Conservation (phyloP, 371 early-diverging fungal genomes). For the Encephalitozoon intestinalis region DNA sequence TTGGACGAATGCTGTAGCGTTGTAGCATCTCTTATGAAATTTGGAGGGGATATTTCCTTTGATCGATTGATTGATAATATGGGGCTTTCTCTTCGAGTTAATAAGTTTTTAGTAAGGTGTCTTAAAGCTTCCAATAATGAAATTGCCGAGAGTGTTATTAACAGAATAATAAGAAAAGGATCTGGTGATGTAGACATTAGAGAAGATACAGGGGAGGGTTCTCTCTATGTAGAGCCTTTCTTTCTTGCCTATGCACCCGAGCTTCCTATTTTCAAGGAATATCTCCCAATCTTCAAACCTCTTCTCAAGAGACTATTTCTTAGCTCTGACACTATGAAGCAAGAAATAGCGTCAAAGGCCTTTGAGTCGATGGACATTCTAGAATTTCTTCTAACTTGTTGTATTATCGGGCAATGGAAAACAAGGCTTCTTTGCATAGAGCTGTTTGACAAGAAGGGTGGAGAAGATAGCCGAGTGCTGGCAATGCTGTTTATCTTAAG, state of each 20-base stretch:
- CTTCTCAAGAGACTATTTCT: constrained; percentile 29
- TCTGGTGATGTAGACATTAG: neutral
- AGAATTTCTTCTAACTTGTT: neutral
- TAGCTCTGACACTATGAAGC: neutral
- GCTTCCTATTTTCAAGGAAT: constrained; percentile 16
- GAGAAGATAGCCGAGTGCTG: neutral
- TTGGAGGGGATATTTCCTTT: neutral
- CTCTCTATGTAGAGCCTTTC: neutral
- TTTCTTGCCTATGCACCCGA: constrained; percentile 40
- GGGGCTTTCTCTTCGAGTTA: constrained; percentile 1
- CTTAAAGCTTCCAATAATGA: constrained; percentile 3
- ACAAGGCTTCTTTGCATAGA: neutral
- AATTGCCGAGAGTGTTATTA: neutral
- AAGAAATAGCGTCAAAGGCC: constrained; percentile 19
- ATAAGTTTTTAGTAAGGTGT: constrained; percentile 22
- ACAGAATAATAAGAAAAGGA: constrained; percentile 4
- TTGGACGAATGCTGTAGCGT: neutral
- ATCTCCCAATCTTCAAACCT: constrained; percentile 9
- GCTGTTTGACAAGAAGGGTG: neutral
- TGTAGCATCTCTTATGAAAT: neutral
- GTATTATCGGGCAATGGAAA: constrained; percentile 3
- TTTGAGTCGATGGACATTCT: neutral
- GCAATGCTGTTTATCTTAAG: constrained; percentile 29
- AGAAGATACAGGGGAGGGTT: neutral
- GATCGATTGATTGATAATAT: neutral